A percentile compares a stretch with the other conserved stretches of the same genome.
Evolutionary conservation across 1,284 basidiomycete genomes (phyloP).

Genomic region (Boletellus sp.): DNA sequence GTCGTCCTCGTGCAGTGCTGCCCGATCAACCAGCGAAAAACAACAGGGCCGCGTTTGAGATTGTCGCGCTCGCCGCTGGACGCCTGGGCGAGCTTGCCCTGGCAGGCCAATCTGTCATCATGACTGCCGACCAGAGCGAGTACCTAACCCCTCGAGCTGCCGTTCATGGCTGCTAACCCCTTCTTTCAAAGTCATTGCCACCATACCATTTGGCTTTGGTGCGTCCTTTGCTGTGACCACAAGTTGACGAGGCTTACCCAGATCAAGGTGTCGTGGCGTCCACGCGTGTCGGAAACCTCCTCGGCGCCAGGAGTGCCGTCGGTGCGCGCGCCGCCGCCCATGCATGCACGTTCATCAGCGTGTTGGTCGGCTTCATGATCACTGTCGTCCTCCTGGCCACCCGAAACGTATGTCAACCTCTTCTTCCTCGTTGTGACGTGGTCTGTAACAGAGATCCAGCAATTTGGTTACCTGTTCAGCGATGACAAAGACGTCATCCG

Average conservation of each 20-base stretch:
- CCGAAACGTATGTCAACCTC: constrained; percentile 47
- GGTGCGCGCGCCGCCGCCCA: constrained; percentile 61
- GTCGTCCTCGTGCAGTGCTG: neutral
- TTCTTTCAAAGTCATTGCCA: constrained; percentile 24
- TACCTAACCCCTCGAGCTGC: neutral
- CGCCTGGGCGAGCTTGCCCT: constrained; percentile 61
- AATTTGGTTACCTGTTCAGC: constrained; percentile 67
- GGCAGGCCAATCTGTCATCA: constrained; percentile 74
- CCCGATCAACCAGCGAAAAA: no score
- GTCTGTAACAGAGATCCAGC: constrained; percentile 13
- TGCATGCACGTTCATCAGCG: constrained; percentile 59
- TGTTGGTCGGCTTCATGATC: constrained; percentile 53
- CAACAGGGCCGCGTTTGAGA: constrained; percentile 78
- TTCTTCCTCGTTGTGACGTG: neutral
- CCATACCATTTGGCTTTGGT: constrained; percentile 32
- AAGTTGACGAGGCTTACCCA: neutral
- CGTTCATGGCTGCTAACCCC: constrained; percentile 8
- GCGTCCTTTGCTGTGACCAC: neutral
- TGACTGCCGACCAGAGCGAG: constrained; percentile 78
- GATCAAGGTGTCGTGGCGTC: constrained; percentile 64
- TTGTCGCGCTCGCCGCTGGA: constrained; percentile 74
- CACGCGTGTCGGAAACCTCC: constrained; percentile 67
- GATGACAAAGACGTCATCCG: constrained; percentile 57
- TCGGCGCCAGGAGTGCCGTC: constrained; percentile 53
- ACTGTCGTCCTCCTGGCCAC: constrained; percentile 57